These are phyloP conservation scores for Pichia phayaonensis DNA, from an alignment of 805 yeast genomes.

Conservation along the genomic window DNA sequence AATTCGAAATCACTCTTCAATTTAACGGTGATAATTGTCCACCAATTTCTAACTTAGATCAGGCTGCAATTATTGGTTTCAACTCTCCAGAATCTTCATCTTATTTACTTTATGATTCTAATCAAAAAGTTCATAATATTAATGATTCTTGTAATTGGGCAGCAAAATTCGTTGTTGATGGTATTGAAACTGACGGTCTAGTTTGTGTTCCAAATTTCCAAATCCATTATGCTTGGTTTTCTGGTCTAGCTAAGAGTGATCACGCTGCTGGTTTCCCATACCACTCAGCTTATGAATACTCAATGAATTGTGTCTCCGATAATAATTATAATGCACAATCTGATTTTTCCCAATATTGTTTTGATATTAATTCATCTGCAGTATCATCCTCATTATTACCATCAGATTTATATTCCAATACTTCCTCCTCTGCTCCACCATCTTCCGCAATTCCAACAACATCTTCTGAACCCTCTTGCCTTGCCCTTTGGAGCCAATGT, in stretches of 20 bases:
- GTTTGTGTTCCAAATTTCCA: slow-evolving; percentile 24
- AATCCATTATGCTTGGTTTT: slow-evolving; percentile 27
- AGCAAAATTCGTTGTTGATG: slow-evolving; percentile 21
- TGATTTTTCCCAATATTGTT: slow-evolving; percentile 23
- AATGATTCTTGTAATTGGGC: slow-evolving; percentile 23
- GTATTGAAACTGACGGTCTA: slow-evolving; percentile 9
- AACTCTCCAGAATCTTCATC: slow-evolving; percentile 21
- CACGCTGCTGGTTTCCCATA: slow-evolving; percentile 13
- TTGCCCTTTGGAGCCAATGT: slow-evolving; percentile 5
- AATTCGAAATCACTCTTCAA: slow-evolving; percentile 13
- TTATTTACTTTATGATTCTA: slow-evolving; percentile 20
- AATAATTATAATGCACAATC: slow-evolving; percentile 23
- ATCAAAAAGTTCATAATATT: slow-evolving; percentile 16
- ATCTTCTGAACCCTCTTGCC: background rate
- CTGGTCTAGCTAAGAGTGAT: slow-evolving; percentile 15
- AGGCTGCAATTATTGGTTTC: slow-evolving; percentile 24
- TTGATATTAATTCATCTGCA: background rate
- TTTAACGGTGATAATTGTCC: slow-evolving; percentile 11
- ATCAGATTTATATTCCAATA: background rate
- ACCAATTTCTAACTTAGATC: slow-evolving; percentile 17
- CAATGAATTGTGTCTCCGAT: slow-evolving; percentile 22
- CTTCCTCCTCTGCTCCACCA: slow-evolving; percentile 1
- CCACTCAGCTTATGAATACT: slow-evolving; percentile 19
- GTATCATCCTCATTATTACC: background rate
- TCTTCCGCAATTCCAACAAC: background rate